Evolutionary conservation across 2,329 filamentous ascomycete genomes (phyloP).

Genomic region (Fusarium vanettenii): DNA sequence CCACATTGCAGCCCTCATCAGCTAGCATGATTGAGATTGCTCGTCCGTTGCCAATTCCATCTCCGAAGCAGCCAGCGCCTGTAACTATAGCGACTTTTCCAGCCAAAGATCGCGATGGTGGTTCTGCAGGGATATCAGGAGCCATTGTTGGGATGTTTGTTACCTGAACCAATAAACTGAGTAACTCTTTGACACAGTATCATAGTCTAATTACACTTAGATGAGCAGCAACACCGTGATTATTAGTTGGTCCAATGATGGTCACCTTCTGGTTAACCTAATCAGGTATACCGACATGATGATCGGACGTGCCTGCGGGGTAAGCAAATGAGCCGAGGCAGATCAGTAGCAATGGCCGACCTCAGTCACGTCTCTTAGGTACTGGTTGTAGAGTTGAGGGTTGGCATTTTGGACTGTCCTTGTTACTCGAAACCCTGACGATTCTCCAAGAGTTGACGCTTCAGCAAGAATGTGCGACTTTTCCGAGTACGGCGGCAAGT

Average conservation of each 20-base stretch:
- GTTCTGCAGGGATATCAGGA: conserved; percentile 6
- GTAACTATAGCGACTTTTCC: conserved; percentile 65
- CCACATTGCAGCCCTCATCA: conserved; percentile 66
- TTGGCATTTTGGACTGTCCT: background rate
- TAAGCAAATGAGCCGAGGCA: background rate
- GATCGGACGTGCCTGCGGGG: background rate
- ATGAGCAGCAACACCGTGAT: background rate
- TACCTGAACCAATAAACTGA: background rate
- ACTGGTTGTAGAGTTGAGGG: background rate
- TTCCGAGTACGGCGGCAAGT: conserved; percentile 54
- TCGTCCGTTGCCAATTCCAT: conserved; percentile 71
- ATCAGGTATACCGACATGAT: background rate
- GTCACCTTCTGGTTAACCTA: background rate
- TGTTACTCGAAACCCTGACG: background rate
- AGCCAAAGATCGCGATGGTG: conserved; percentile 28
- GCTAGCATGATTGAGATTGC: conserved; percentile 70
- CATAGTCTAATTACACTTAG: background rate
- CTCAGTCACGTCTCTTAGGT: background rate
- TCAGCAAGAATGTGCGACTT: conserved; percentile 36
- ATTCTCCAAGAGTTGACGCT: background rate
- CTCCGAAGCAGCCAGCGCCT: conserved; percentile 66
- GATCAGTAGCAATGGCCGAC: background rate
- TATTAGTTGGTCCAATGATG: background rate
- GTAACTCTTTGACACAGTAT: background rate
- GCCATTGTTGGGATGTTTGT: conserved; percentile 8